Conservation (phyloP, 768 basidiomycete genomes). For the Hypholoma fasciculare region DNA sequence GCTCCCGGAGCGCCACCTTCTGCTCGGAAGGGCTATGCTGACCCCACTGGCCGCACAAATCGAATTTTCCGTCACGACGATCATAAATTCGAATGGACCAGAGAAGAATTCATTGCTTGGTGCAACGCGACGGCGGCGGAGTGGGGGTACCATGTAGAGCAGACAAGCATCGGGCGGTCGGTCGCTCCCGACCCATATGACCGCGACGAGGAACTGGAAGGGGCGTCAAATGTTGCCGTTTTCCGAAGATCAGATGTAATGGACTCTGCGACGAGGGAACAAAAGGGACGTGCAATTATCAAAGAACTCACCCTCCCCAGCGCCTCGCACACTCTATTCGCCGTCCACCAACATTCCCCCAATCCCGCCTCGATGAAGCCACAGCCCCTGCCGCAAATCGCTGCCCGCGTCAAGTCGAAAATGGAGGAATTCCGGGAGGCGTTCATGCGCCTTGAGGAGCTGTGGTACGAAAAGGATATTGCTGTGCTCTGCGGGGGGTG, state of each 20-base stretch:
- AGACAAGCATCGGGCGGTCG: slow-evolving; percentile 59
- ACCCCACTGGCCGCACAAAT: slow-evolving; percentile 75
- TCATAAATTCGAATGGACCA: slow-evolving; percentile 91
- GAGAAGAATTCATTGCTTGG: slow-evolving; percentile 68
- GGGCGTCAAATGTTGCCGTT: slow-evolving; percentile 65
- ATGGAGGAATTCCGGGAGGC: slow-evolving; percentile 57
- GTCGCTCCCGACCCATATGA: slow-evolving; percentile 68
- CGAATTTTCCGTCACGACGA: slow-evolving; percentile 80
- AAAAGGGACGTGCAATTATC: slow-evolving; percentile 34
- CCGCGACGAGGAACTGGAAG: slow-evolving; percentile 62
- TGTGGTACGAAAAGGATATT: slow-evolving; percentile 52
- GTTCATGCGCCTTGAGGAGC: slow-evolving; percentile 47
- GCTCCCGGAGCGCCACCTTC: slow-evolving; percentile 45
- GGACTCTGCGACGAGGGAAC: slow-evolving; percentile 33
- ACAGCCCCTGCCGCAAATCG: slow-evolving; percentile 45
- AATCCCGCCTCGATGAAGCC: slow-evolving; percentile 49
- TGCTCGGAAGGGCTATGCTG: slow-evolving; percentile 54
- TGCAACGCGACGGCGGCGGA: slow-evolving; percentile 53
- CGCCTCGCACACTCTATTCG: slow-evolving; percentile 47
- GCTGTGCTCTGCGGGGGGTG: slow-evolving; percentile 56
- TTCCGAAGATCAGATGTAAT: slow-evolving; percentile 50
- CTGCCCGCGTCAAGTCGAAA: slow-evolving; percentile 42
- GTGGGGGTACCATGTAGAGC: slow-evolving; percentile 74
- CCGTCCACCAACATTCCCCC: slow-evolving; percentile 47
- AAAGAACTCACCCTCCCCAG: slow-evolving; percentile 21